Percentiles rank a stretch among this genome's conserved stretches.
Evolutionary conservation across 2,329 filamentous ascomycete species (phyloP).

Genomic region (Aaosphaeria arxii): DNA sequence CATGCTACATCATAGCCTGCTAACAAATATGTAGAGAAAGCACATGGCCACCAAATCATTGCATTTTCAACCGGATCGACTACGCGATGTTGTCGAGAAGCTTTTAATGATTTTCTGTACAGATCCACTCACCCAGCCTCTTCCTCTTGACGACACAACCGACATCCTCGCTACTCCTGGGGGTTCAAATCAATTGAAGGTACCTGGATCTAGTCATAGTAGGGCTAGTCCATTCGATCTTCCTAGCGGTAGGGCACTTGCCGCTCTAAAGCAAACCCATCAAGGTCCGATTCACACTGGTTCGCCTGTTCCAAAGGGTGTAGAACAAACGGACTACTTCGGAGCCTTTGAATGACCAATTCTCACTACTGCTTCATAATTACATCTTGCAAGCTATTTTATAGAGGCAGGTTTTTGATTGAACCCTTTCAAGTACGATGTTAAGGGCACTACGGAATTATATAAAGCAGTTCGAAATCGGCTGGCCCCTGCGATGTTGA

Average conservation of each 20-base stretch:
- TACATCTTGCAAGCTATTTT: too few relatives aligned
- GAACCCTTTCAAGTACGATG: too few relatives aligned
- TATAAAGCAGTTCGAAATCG: too few relatives aligned
- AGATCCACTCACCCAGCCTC: constrained; percentile 39
- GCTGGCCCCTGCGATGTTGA: too few relatives aligned
- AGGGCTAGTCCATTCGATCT: constrained; percentile 32
- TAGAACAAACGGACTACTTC: too few relatives aligned
- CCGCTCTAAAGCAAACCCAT: constrained; percentile 10
- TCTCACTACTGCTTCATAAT: too few relatives aligned
- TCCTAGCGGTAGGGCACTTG: constrained; percentile 21
- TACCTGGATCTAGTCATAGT: constrained; percentile 18
- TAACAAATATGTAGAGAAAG: constrained; percentile 23
- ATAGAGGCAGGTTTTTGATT: too few relatives aligned
- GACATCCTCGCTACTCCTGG: constrained; percentile 28
- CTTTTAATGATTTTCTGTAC: constrained; percentile 46
- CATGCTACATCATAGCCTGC: not conserved
- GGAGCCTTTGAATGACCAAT: too few relatives aligned
- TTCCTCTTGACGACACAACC: constrained; percentile 7
- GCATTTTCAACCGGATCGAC: constrained; percentile 38
- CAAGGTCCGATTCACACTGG: constrained; percentile 13
- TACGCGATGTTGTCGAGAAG: constrained; percentile 48
- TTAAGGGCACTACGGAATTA: too few relatives aligned
- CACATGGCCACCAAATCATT: constrained; percentile 38
- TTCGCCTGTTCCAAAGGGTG: not conserved
- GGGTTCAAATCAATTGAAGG: constrained; percentile 11